These are phyloP conservation scores for Immersiporthe knoxdaviesiana DNA, from an alignment of 2,329 filamentous ascomycete genomes.

Conservation along the genomic window DNA sequence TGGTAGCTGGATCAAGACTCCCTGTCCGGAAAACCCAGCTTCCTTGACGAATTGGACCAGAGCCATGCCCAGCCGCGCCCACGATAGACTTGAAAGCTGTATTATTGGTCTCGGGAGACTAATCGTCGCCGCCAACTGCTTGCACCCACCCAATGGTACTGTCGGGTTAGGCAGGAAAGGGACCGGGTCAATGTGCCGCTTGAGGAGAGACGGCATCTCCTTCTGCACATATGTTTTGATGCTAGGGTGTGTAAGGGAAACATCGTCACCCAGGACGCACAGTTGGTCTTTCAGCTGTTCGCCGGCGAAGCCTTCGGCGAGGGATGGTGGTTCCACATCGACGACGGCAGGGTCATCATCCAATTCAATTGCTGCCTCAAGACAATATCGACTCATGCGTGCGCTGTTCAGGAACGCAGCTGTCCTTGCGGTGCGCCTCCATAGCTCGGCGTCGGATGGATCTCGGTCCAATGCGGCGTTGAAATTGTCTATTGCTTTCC, in stretches of 20 bases:
- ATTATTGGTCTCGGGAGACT: constrained; percentile 35
- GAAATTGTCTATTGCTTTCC: constrained; percentile 59
- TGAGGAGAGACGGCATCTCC: constrained; percentile 54
- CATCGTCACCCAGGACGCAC: constrained; percentile 55
- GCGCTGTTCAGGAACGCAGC: constrained; percentile 60
- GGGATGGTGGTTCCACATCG: constrained; percentile 64
- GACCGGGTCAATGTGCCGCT: constrained; percentile 63
- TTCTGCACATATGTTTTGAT: constrained; percentile 61
- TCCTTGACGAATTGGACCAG: constrained; percentile 43
- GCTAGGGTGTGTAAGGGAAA: constrained; percentile 62
- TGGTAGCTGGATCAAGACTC: constrained; percentile 43
- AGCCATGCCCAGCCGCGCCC: constrained; percentile 48
- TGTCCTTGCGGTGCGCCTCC: constrained; percentile 63
- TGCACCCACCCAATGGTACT: constrained; percentile 41
- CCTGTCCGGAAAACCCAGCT: constrained; percentile 41
- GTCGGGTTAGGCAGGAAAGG: constrained; percentile 62
- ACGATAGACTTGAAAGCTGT: constrained; percentile 41
- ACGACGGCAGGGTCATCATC: constrained; percentile 67
- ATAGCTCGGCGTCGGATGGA: constrained; percentile 68
- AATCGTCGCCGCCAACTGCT: constrained; percentile 31
- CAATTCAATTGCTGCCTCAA: constrained; percentile 68
- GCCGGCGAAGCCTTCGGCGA: constrained; percentile 66
- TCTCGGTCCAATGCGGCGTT: constrained; percentile 64
- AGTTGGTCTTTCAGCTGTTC: constrained; percentile 63
- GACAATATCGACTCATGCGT: constrained; percentile 62